These are phyloP conservation scores for Arabidopsis hybrid DNA, from an alignment of 441 rosid genomes.

Conservation along the genomic window DNA sequence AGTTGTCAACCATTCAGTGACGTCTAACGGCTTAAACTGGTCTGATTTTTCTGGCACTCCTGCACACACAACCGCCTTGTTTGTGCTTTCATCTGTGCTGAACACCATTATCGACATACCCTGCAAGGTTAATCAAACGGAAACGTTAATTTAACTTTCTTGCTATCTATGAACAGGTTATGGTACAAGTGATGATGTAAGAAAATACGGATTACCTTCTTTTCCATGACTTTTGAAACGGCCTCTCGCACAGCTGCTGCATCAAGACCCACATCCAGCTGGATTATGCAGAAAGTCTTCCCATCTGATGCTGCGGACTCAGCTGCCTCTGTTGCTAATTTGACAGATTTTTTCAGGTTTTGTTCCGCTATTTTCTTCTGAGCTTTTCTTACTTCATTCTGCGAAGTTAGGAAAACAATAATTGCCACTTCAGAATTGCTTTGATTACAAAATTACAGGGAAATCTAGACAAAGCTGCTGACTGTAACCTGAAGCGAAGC, in stretches of 20 bases:
- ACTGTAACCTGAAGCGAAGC: slow-evolving; percentile 67
- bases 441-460: slow-evolving; percentile 1
- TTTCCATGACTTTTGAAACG: slow-evolving; percentile 75
- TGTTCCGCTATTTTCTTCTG: slow-evolving; percentile 93
- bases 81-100: slow-evolving; percentile 84
- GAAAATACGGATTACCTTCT: slow-evolving; percentile 55
- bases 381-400: slow-evolving; percentile 76
- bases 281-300: slow-evolving; percentile 73
- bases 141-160: neutral
- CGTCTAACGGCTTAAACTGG: slow-evolving; percentile 70
- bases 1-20: slow-evolving; percentile 85
- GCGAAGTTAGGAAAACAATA: slow-evolving; percentile 15
- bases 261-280: slow-evolving; percentile 90
- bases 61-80: slow-evolving; percentile 91
- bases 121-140: slow-evolving; percentile 54
- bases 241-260: slow-evolving; percentile 97
- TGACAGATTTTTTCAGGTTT: slow-evolving; percentile 78
- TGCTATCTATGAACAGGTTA: neutral
- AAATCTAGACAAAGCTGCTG: neutral
- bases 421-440: neutral
- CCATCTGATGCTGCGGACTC: slow-evolving; percentile 79
- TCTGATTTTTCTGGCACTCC: slow-evolving; percentile 82
- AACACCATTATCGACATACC: slow-evolving; percentile 88
- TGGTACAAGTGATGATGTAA: neutral
- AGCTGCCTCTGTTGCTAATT: slow-evolving; percentile 65